Base-by-base conservation (phyloP, 192 early-diverging fungal genomes). In the Chytriomyces hyalinus region DNA sequence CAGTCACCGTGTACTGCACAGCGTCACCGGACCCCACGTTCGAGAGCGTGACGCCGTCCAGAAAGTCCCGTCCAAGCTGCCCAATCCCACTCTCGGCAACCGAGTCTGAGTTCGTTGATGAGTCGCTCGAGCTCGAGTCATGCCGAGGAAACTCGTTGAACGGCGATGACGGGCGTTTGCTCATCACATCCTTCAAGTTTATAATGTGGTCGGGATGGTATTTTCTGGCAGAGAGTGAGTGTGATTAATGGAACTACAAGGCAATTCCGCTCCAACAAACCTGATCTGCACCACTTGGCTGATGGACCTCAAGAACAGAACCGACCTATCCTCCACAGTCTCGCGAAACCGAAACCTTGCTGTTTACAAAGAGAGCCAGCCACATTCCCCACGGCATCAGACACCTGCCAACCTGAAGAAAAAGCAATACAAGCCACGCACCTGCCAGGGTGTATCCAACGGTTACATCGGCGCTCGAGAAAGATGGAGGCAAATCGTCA, bases 201-300 rank as follows among this genome's bases (percentile, higher is more conserved):
- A 57, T 20, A 57, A 57, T 57, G 20, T 57, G 53, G 53, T 57
- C 53, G 20, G 53, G 53, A 20, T 57, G 53, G 53, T 57, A 57
- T 57, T 57, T 57, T 20, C 53, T 57, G 13, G 53, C 53, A 36
- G 36, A 36, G 36, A 36, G 36, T 36, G 36, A 36, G 36, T 36
- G 36, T 36, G 36, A 36, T 36, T 36, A 36, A 36, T 36, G 36
- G 53, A 57, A 36, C 36, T 4, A 2, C 36, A 36, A 36, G 36
- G 36, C 36, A 36, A 36, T 36, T 36, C 36, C 36, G 4, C 36
- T 2, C 36, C 36, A 36, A 36, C 36, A 36, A 36, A 36, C 36
- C 36, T 36, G 36, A 36, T 36, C 36, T 36, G 36, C 36, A 36
- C 36, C 36, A 36, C 36, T 36, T 36, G 36, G 2, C 36, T 36